Conservation (phyloP, 2,329 filamentous ascomycete genomes). For the Fusarium goolgardi region DNA sequence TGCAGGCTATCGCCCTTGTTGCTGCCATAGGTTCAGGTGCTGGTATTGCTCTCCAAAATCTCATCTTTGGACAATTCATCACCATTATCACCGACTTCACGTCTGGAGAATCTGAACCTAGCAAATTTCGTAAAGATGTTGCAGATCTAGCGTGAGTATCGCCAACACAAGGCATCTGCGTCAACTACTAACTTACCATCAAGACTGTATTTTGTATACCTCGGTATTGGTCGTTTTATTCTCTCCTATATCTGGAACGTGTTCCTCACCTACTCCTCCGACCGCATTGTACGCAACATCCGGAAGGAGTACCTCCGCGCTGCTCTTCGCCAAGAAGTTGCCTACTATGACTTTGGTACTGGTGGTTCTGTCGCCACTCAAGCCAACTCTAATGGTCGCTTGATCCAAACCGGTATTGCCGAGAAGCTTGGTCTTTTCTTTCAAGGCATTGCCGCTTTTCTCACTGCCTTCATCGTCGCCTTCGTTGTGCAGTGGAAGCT, state of each 20-base stretch:
- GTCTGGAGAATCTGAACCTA: slow-evolving; percentile 41
- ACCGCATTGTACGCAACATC: slow-evolving; percentile 61
- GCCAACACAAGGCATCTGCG: slow-evolving; percentile 12
- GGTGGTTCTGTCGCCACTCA: slow-evolving; percentile 58
- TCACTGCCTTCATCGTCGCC: slow-evolving; percentile 55
- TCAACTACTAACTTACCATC: slow-evolving; percentile 38
- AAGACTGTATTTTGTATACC: slow-evolving; percentile 68
- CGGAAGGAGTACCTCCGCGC: slow-evolving; percentile 62
- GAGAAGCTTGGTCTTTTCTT: slow-evolving; percentile 56
- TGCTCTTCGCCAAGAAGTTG: slow-evolving; percentile 63
- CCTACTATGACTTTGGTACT: slow-evolving; percentile 59
- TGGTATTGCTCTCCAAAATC: slow-evolving; percentile 53
- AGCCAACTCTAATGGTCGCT: slow-evolving; percentile 54
- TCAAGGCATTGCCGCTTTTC: slow-evolving; percentile 54
- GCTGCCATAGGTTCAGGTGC: slow-evolving; percentile 54
- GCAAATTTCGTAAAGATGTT: slow-evolving; percentile 48
- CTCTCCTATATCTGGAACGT: slow-evolving; percentile 61
- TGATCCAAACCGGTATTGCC: slow-evolving; percentile 56
- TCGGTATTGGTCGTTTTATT: slow-evolving; percentile 65
- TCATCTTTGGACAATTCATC: slow-evolving; percentile 55
- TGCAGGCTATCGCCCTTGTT: slow-evolving; percentile 47
- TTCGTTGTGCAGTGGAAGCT: slow-evolving; percentile 58
- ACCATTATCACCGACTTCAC: slow-evolving; percentile 52
- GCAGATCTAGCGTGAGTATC: slow-evolving; percentile 53
- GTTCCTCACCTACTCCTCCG: slow-evolving; percentile 62